Evolutionary conservation across 129 eudicot species (phyloP).

Genomic region (Saposhnikovia divaricata): DNA sequence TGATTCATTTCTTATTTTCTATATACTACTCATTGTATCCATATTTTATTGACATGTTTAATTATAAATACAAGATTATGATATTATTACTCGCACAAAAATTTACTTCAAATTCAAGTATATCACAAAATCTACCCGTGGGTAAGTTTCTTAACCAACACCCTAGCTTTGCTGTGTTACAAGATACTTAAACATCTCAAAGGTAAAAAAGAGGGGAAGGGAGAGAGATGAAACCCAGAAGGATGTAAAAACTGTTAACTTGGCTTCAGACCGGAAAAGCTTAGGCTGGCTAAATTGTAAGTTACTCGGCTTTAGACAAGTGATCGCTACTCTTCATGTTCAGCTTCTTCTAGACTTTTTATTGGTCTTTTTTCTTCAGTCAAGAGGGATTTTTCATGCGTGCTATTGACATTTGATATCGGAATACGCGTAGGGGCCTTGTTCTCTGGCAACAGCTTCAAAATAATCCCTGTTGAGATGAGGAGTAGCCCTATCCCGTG

Average conservation of each 20-base stretch:
- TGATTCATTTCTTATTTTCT: too few relatives aligned
- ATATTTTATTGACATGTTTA: too few relatives aligned
- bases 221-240: background rate
- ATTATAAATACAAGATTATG: too few relatives aligned
- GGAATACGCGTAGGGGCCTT: conserved; percentile 28
- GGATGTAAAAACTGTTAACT: too few relatives aligned
- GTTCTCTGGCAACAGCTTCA: conserved; percentile 59
- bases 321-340: conserved; percentile 28
- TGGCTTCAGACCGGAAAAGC: background rate
- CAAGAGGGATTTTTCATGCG: conserved; percentile 25
- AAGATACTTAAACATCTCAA: background rate
- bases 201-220: background rate
- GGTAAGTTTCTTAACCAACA: background rate
- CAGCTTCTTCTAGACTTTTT: conserved; percentile 7
- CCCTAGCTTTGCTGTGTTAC: background rate
- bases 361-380: conserved; percentile 22
- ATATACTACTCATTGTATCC: too few relatives aligned
- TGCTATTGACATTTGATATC: conserved; percentile 15
- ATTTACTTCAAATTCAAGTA: background rate
- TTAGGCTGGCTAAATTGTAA: background rate
- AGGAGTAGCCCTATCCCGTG: conserved; percentile 61
- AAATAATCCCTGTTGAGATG: conserved; percentile 55
- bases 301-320: conserved; percentile 23
- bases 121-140: background rate
- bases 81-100: background rate